These are phyloP conservation scores for Ophiostoma tasmaniense DNA, from an alignment of 2,329 filamentous ascomycete genomes.

Conservation along the genomic window DNA sequence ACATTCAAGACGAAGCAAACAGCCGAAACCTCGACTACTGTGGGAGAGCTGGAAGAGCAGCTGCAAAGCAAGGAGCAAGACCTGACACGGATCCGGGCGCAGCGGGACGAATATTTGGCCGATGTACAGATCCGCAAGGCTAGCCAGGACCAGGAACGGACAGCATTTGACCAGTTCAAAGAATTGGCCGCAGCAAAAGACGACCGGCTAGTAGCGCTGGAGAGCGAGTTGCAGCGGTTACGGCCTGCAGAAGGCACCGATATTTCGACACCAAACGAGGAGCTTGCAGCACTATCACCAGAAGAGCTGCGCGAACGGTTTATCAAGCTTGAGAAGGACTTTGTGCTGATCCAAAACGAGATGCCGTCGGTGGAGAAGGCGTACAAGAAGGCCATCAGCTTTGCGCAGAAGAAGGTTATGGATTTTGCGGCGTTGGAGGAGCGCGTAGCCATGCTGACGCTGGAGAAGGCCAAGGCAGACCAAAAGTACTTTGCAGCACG, in stretches of 20 bases:
- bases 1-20: conserved; percentile 74
- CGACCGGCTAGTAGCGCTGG: conserved; percentile 69
- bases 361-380: conserved; percentile 82
- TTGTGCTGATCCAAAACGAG: conserved; percentile 76
- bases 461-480: conserved; percentile 92
- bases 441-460: conserved; percentile 60
- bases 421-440: conserved; percentile 72
- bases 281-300: conserved; percentile 50
- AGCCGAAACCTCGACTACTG: conserved; percentile 63
- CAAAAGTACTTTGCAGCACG: conserved; percentile 96
- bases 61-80: conserved; percentile 75
- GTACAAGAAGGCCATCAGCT: conserved; percentile 77
- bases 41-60: conserved; percentile 73
- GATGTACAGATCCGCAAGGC: conserved; percentile 74
- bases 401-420: conserved; percentile 79
- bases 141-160: conserved; percentile 65
- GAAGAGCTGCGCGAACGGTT: conserved; percentile 70
- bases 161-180: conserved; percentile 62
- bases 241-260: conserved; percentile 40
- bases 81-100: conserved; percentile 73
- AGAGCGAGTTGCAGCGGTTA: conserved; percentile 72
- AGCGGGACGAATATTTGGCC: conserved; percentile 75
- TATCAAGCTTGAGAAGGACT: conserved; percentile 67
- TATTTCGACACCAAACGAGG: conserved; percentile 37
- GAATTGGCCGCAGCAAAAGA: conserved; percentile 74